phyloP scores from a whole-genome alignment of 139 green algal genomes.

The Micractinium conductrix region DNA sequence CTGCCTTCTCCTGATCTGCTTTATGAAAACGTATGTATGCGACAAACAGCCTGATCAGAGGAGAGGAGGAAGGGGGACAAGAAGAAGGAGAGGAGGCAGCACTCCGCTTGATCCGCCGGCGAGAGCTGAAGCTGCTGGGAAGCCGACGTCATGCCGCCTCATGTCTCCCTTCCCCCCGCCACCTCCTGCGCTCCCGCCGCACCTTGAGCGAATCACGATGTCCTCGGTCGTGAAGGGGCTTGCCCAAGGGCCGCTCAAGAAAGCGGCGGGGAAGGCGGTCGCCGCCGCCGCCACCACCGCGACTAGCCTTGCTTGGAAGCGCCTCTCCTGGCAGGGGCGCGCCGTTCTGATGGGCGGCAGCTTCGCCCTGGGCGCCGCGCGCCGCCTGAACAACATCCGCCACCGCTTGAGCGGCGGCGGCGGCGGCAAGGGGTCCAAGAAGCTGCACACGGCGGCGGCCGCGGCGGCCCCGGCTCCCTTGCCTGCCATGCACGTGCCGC shows the following conservation, averaged over 20 bases:
- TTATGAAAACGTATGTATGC: no score
- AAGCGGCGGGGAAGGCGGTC: neutral
- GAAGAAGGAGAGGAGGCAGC: no score
- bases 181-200: neutral
- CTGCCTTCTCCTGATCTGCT: no score
- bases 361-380: neutral
- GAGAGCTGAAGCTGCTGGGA: no score
- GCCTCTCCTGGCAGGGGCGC: conserved; percentile 7
- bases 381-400: neutral
- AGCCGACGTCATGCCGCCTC: no score
- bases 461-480: neutral
- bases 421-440: neutral
- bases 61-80: no score
- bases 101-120: no score
- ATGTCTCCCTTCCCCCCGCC: neutral
- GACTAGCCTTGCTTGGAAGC: neutral
- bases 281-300: neutral
- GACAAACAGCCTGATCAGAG: no score
- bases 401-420: neutral
- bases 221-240: no score
- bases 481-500: no score
- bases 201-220: no score
- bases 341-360: conserved; percentile 9
- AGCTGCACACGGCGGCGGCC: neutral
- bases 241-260: neutral